Base-by-base conservation (phyloP, 2,329 filamentous ascomycete genomes). In the Proliferodiscus dingleyae region DNA sequence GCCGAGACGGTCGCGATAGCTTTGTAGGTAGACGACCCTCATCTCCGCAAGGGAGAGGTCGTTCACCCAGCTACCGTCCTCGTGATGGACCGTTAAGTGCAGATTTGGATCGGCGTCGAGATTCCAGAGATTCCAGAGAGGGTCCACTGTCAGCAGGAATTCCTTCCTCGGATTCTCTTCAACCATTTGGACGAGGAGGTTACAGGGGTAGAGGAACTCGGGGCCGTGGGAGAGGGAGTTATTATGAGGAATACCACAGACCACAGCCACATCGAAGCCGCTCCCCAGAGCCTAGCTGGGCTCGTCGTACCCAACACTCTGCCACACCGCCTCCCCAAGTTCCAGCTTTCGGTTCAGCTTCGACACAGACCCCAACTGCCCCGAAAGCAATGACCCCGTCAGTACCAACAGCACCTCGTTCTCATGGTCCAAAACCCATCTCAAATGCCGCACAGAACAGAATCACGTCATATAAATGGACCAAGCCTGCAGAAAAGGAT, bases 61-160 rank as follows among this genome's bases (percentile, higher is more conserved):
- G 82, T 26, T 87, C 85, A 9, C 85, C 86, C 10, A 80, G 80
- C 49, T 75, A 84, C 58, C 81, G 85, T 46, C 67, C 68, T 51
- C 61, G 61, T 53, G 77, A 81, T 56, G 64, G 68, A 2, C 81
- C 80, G 0, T 70, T 81, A 24, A 81, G 80, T 37, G 68, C 85
- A 5, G 85, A 89, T 53, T 73, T 80, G 6, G 80, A 83, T 47
- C 75, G 85, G 47, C 78, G 81, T 15, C 73, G 85, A n/a, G n/a
- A n/a, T n/a, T n/a, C n/a, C 43, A 74, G 85, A 37, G 81, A 77
- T 13, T 88, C 85, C 7, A 74, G 86, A 58, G 86, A 90, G 57
- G 85, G 85, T 0, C 84, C 85, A 9, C 75, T 81, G 18, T 86
- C 84, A 1, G 83, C 82, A 15, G 82, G 82, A 4, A 87, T 85